Base-by-base conservation (phyloP, 2,329 filamentous ascomycete genomes). In the Arthrobotrys entomopaga region DNA sequence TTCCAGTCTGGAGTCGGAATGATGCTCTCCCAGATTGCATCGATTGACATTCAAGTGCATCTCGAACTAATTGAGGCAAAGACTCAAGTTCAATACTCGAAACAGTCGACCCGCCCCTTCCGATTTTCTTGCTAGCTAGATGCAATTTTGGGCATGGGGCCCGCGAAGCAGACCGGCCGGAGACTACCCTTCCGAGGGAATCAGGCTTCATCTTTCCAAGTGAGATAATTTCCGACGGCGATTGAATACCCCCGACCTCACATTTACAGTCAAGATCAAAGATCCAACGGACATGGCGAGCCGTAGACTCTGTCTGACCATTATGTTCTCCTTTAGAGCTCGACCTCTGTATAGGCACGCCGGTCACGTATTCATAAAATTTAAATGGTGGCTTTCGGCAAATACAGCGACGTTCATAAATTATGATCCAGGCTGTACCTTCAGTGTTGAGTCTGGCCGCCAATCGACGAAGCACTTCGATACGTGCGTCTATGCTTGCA, bases 301-400 rank as follows among this genome's bases (percentile, higher is more conserved):
- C 10, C 11, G 1, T 2, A 1, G 38, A 22, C n/a, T 49, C 10
- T 8, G 20, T 11, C 1, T 66, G 16, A 10, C 43, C 43, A n/a
- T 52, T 29, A 1, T 10, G 8, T 3, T 20, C 43, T 26, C 52
- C n/a, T 19, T 52, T 50, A 7, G 5, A 8, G 16, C 42, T 58
- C 13, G 42, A 0, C 42, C 43, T 58, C 4, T 40, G 24, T 13
- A 38, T n/a, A 1, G 63, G 52, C 11, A 42, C n/a, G 0, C 40
- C 63, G 26, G 63, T 49, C 42, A 52, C 53, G 22, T 66, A 66
- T 26, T 58, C 63, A 29, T 40, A 52, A 26, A 13, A 22, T 19
- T 19, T 10, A 10, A 52, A 2, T 24, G 15, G 34, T n/a, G 0
- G 1, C 10, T 10, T 16, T 6, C 10, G 15, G 40, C 48, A 56